These are phyloP conservation scores for Daldinia loculata DNA, from an alignment of 495 filamentous ascomycete species.

Conservation along the genomic window DNA sequence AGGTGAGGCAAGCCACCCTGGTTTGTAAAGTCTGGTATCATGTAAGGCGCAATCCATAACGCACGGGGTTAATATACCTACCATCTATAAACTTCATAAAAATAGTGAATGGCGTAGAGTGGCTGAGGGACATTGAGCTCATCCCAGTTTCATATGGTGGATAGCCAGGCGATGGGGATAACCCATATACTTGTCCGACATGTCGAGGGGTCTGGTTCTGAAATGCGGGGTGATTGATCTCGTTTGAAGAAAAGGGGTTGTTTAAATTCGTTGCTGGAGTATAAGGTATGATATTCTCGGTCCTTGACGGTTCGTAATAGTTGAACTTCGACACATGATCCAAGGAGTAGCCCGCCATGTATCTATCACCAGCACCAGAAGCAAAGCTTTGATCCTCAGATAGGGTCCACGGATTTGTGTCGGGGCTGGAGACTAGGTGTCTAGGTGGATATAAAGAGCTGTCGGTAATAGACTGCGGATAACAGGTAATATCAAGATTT, in stretches of 20 bases:
- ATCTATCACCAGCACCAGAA: slow-evolving; percentile 2
- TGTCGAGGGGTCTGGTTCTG: background rate
- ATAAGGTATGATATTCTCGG: background rate
- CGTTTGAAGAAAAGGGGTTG: background rate
- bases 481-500: background rate
- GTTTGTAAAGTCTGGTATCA: slow-evolving; percentile 14
- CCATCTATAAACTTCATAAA: slow-evolving; percentile 29
- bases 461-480: slow-evolving; percentile 18
- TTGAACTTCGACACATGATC: background rate
- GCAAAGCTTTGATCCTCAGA: background rate
- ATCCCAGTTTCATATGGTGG: background rate
- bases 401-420: background rate
- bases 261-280: background rate
- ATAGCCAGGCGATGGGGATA: background rate
- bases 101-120: slow-evolving; percentile 1
- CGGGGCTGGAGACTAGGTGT: background rate
- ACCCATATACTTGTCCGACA: background rate
- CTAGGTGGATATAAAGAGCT: slow-evolving; percentile 7
- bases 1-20: slow-evolving; percentile 13
- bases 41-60: background rate
- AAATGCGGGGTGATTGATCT: background rate
- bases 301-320: background rate
- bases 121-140: background rate
- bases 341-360: background rate
- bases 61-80: background rate